Conservation (phyloP, 805 yeast species). For the Ogataea sp. region DNA sequence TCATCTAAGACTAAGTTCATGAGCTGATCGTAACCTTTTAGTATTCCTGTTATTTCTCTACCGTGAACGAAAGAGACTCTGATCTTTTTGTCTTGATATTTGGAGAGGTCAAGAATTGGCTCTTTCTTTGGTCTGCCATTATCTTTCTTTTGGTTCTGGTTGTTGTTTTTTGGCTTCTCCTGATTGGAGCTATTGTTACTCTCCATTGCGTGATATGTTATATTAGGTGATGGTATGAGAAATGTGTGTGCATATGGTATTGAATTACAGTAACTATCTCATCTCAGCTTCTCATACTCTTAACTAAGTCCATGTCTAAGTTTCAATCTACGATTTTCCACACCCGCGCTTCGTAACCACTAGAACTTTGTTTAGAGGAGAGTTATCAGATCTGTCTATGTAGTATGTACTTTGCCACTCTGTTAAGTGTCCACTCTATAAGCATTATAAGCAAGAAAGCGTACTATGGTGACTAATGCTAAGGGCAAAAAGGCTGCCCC, state of each 20-base stretch:
- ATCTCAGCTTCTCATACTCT: no score
- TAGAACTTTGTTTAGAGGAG: no score
- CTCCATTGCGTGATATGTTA: not conserved
- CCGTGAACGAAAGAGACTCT: slow-evolving; percentile 83
- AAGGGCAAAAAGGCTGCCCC: slow-evolving; percentile 38
- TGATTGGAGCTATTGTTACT: not conserved
- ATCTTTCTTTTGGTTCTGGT: slow-evolving; percentile 4
- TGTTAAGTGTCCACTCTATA: no score
- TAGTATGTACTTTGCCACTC: no score
- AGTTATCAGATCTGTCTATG: no score
- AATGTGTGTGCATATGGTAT: no score
- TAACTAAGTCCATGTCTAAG: no score
- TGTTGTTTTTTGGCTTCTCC: no score
- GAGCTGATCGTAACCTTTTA: slow-evolving; percentile 79
- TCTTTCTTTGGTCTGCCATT: slow-evolving; percentile 64
- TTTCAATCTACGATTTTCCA: no score
- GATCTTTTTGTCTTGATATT: slow-evolving; percentile 64
- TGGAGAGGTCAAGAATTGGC: slow-evolving; percentile 75
- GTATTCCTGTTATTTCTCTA: slow-evolving; percentile 61
- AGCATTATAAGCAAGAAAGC: no score
- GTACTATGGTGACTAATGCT: no score
- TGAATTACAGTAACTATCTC: no score
- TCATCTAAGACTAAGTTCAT: slow-evolving; percentile 74
- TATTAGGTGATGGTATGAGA: not conserved
- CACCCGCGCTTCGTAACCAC: not conserved